Percentiles rank a stretch among this genome's conserved stretches.
Conservation (phyloP, 2,329 filamentous ascomycete genomes). For the Xylariaceae sp. region DNA sequence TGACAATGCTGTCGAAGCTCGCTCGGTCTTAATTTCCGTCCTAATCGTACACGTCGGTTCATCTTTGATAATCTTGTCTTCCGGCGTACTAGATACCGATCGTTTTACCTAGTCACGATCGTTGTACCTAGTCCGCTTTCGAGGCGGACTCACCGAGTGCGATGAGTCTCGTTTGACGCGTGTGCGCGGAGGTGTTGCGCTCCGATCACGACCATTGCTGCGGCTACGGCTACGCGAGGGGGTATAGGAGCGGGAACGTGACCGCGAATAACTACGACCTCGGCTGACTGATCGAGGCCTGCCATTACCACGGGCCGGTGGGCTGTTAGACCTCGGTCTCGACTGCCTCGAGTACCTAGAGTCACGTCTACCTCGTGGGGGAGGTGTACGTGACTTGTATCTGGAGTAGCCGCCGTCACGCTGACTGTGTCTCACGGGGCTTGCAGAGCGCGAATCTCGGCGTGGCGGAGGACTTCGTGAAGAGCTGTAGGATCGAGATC, state of each 20-base stretch:
- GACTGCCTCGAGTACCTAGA: slow-evolving; percentile 20
- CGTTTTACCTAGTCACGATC: slow-evolving; percentile 9
- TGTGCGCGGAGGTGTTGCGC: slow-evolving; percentile 21
- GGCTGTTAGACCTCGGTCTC: slow-evolving; percentile 26
- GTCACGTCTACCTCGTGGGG: slow-evolving; percentile 7
- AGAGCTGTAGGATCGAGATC: slow-evolving; percentile 15
- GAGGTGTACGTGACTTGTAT: slow-evolving; percentile 7
- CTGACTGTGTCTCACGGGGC: slow-evolving; percentile 9
- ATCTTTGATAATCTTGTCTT: too few relatives aligned
- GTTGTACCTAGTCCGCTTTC: slow-evolving; percentile 24
- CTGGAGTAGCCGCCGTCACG: slow-evolving; percentile 13
- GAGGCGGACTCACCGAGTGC: slow-evolving; percentile 15
- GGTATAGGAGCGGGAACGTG: slow-evolving; percentile 24
- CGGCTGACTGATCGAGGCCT: slow-evolving; percentile 23
- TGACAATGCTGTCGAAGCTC: too few relatives aligned
- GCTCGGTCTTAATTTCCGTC: too few relatives aligned
- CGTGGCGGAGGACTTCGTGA: slow-evolving; percentile 14
- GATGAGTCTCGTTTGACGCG: slow-evolving; percentile 22
- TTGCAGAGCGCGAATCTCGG: slow-evolving; percentile 7
- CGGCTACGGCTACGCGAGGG: slow-evolving; percentile 25
- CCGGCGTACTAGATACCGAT: too few relatives aligned
- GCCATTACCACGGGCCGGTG: slow-evolving; percentile 16
- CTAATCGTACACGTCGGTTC: too few relatives aligned
- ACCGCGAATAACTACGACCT: slow-evolving; percentile 21
- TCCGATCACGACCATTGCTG: slow-evolving; percentile 19